phyloP scores from a whole-genome alignment of 805 yeast species.

The Metschnikowia lunata region DNA sequence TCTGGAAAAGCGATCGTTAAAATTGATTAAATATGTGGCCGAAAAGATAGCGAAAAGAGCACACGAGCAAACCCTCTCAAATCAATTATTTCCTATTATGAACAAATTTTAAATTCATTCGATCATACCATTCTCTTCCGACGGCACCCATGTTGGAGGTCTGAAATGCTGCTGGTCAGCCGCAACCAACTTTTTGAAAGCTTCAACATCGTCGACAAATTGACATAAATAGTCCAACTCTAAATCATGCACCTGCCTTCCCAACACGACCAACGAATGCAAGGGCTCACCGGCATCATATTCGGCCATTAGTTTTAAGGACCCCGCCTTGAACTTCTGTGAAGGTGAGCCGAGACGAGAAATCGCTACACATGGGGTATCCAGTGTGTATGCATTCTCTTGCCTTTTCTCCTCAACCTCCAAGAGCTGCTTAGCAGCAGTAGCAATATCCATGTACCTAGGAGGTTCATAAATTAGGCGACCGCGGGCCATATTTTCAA shows the following conservation, averaged over 20 bases:
- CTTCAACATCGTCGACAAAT: slow-evolving; percentile 60
- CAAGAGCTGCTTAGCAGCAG: slow-evolving; percentile 82
- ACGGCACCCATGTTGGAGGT: slow-evolving; percentile 64
- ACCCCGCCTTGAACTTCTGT: slow-evolving; percentile 81
- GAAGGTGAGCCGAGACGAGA: slow-evolving; percentile 85
- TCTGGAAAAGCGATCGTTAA: slow-evolving; percentile 65
- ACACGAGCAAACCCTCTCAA: not conserved
- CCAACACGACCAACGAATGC: slow-evolving; percentile 86
- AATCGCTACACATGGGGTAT: slow-evolving; percentile 91
- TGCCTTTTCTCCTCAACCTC: slow-evolving; percentile 80
- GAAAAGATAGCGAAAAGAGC: no score
- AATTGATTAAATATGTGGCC: slow-evolving; percentile 11
- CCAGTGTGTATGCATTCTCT: slow-evolving; percentile 74
- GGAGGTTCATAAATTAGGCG: slow-evolving; percentile 93
- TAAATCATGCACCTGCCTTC: slow-evolving; percentile 90
- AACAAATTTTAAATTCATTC: slow-evolving; percentile 1
- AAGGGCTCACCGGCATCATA: slow-evolving; percentile 93
- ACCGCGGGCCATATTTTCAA: slow-evolving; percentile 91
- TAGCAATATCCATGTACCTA: slow-evolving; percentile 86
- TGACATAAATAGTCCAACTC: slow-evolving; percentile 82
- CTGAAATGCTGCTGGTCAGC: slow-evolving; percentile 66
- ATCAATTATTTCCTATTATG: not conserved
- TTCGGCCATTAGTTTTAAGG: slow-evolving; percentile 67
- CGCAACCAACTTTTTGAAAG: slow-evolving; percentile 38
- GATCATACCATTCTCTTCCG: slow-evolving; percentile 23